A percentile compares a stretch with the other conserved stretches of the same genome.
phyloP scores from a whole-genome alignment of 495 filamentous ascomycete genomes.

The Tirmania nivea region DNA sequence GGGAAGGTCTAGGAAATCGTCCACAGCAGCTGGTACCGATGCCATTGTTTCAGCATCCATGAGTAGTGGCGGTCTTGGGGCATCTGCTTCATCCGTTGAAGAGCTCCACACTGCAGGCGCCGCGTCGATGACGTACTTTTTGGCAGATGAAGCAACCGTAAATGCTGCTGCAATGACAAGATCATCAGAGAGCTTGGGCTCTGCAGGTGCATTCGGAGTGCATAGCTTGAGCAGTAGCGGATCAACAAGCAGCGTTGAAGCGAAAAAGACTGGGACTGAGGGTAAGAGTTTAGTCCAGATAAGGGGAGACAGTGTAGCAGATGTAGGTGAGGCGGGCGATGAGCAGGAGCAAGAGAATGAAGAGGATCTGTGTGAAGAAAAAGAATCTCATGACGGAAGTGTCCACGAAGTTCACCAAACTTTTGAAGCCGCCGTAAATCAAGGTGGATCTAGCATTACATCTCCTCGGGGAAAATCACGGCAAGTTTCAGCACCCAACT shows the following conservation, averaged over 20 bases:
- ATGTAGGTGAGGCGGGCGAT: too few species aligned
- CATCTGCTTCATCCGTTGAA: constrained; percentile 1
- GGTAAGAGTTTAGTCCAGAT: too few species aligned
- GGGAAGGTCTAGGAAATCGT: constrained; percentile 14
- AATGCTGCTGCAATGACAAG: constrained; percentile 23
- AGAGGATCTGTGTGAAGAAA: too few species aligned
- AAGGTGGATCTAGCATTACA: not conserved
- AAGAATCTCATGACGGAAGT: not conserved
- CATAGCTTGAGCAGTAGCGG: constrained; percentile 8
- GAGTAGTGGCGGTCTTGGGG: constrained; percentile 1
- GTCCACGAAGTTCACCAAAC: not conserved
- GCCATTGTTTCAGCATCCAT: constrained; percentile 5
- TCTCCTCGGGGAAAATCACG: not conserved
- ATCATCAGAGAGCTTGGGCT: constrained; percentile 5
- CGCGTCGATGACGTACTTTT: constrained; percentile 34
- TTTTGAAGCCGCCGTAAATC: not conserved
- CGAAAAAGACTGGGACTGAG: too few species aligned
- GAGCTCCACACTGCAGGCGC: constrained; percentile 2
- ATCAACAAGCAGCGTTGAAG: too few species aligned
- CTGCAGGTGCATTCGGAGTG: constrained; percentile 8
- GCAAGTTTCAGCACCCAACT: not conserved
- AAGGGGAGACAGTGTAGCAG: too few species aligned
- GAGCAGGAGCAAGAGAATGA: too few species aligned
- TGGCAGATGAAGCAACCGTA: constrained; percentile 32
- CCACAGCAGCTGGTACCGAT: constrained; percentile 7